phyloP scores from a whole-genome alignment of 2,329 filamentous ascomycete species.

The Sporothrix curviconia region DNA sequence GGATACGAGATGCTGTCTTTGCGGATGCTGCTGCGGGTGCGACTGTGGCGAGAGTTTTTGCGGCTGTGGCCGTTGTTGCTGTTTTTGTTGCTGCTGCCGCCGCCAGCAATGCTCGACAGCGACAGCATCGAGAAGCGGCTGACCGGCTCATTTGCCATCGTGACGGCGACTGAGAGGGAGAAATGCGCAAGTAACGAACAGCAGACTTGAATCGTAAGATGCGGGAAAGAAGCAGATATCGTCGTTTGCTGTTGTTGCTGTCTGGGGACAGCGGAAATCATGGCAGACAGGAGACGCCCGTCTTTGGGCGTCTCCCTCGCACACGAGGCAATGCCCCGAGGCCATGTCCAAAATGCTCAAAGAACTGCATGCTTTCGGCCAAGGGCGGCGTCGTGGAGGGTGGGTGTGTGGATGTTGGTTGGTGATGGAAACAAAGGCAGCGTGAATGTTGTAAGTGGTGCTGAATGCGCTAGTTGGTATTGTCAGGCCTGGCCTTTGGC shows the following conservation, averaged over 20 bases:
- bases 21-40: background rate
- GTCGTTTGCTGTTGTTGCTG: no score
- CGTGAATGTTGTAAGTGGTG: background rate
- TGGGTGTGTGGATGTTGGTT: background rate
- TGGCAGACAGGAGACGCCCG: no score
- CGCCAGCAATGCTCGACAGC: background rate
- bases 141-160: no score
- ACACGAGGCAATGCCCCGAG: background rate
- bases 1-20: constrained; percentile 13
- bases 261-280: no score
- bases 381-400: background rate
- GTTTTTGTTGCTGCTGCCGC: background rate
- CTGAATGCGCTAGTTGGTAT: no score
- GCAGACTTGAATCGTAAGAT: no score
- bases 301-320: no score
- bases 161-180: no score
- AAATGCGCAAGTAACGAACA: no score
- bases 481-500: background rate
- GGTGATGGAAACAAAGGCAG: background rate
- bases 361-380: background rate
- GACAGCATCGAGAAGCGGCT: background rate
- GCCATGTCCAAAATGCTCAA: no score
- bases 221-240: no score
- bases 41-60: background rate
- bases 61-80: background rate